Percentiles rank a stretch among this genome's conserved stretches.
These are phyloP conservation scores for Phytopythium litorale DNA, from an alignment of 352 stramenopile genomes.

Conservation along the genomic window DNA sequence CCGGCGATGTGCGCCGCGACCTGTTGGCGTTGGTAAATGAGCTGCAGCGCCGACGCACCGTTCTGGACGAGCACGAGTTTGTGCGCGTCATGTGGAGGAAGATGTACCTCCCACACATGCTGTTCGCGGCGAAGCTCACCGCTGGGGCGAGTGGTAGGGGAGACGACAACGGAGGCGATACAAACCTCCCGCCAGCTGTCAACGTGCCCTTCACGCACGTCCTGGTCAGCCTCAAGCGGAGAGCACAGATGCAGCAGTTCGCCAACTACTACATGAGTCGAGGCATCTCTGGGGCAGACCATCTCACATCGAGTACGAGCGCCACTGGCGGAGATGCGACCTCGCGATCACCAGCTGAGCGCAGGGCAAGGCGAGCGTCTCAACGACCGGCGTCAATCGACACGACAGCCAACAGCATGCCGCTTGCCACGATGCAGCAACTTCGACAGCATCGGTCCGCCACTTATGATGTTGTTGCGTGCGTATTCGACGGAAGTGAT, in stretches of 20 bases:
- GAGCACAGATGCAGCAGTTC: conserved; percentile 62
- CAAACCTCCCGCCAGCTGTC: conserved; percentile 8
- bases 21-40: conserved; percentile 52
- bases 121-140: conserved; percentile 22
- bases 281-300: conserved; percentile 56
- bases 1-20: conserved; percentile 49
- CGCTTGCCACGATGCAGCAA: not conserved
- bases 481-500: conserved; percentile 25
- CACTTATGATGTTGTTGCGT: conserved; percentile 29
- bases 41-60: conserved; percentile 31
- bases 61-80: conserved; percentile 59
- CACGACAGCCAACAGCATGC: not conserved
- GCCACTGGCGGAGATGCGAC: not conserved
- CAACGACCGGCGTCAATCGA: not conserved
- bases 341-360: not conserved
- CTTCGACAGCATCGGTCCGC: conserved; percentile 15
- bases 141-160: not conserved
- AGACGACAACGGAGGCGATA: not conserved
- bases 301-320: conserved; percentile 15
- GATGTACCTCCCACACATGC: conserved; percentile 54
- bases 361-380: not conserved
- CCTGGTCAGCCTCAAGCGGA: conserved; percentile 67
- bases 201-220: conserved; percentile 65
- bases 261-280: conserved; percentile 62
- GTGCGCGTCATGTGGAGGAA: conserved; percentile 57